phyloP scores from a whole-genome alignment of 106 monocot genomes.

The Dioscorea dumetorum region DNA sequence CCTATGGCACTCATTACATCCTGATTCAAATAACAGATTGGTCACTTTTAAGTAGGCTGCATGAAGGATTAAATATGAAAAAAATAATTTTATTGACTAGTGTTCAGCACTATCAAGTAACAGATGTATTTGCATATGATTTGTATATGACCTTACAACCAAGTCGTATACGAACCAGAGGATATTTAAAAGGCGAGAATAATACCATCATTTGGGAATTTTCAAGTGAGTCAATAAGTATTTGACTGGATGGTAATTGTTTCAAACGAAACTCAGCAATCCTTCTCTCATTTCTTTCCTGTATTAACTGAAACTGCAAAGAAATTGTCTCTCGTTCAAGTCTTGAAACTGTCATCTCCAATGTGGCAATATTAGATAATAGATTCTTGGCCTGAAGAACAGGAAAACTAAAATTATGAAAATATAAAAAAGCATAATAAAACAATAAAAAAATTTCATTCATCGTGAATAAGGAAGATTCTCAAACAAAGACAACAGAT shows the following conservation, averaged over 20 bases:
- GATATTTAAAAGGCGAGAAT: not conserved
- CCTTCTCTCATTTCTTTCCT: constrained; percentile 87
- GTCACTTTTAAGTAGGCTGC: too few relatives aligned
- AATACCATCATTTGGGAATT: constrained; percentile 19
- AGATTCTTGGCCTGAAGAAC: constrained; percentile 55
- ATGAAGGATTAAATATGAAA: too few relatives aligned
- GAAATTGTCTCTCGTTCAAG: constrained; percentile 72
- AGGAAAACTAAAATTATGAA: not conserved
- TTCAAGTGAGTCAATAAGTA: constrained; percentile 6
- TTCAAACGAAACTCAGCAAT: constrained; percentile 61
- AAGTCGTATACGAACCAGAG: not conserved
- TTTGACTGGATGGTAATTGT: constrained; percentile 38
- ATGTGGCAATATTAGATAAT: constrained; percentile 53
- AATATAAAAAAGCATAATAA: not conserved
- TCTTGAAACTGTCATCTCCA: constrained; percentile 45
- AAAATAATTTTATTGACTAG: too few relatives aligned
- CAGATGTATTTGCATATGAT: too few relatives aligned
- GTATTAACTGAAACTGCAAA: constrained; percentile 80
- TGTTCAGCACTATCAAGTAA: too few relatives aligned
- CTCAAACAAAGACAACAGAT: too few relatives aligned
- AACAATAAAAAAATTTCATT: too few relatives aligned
- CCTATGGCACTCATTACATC: constrained; percentile 9
- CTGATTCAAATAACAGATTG: constrained; percentile 20
- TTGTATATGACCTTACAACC: too few relatives aligned
- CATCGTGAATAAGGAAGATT: too few relatives aligned